phyloP scores from a whole-genome alignment of 1,284 basidiomycete species.

The Austropuccinia psidii region DNA sequence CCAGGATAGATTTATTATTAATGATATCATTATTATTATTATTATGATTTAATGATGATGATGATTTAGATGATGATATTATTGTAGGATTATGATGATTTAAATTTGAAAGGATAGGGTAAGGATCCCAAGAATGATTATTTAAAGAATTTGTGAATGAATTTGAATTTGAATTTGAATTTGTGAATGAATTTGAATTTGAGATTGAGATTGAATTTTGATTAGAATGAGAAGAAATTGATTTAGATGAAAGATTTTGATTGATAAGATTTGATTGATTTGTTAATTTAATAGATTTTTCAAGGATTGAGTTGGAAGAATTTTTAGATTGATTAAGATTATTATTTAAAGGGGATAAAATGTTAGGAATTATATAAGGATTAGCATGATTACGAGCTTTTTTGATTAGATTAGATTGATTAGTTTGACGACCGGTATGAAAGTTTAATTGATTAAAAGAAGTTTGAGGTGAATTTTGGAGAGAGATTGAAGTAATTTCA shows the following conservation, averaged over 20 bases:
- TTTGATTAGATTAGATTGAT: conserved; percentile 10
- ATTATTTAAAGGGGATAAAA: neutral
- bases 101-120: conserved; percentile 25
- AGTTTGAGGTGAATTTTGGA: conserved; percentile 18
- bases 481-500: conserved; percentile 11
- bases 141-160: conserved; percentile 20
- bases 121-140: too few relatives aligned
- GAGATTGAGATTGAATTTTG: conserved; percentile 26
- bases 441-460: neutral
- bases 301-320: too few relatives aligned
- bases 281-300: too few relatives aligned
- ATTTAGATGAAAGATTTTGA: conserved; percentile 12
- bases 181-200: neutral
- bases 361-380: conserved; percentile 9
- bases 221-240: conserved; percentile 22
- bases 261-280: conserved; percentile 24
- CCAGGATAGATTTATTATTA: conserved; percentile 4
- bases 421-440: conserved; percentile 16
- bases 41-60: neutral
- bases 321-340: neutral
- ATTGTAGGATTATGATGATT: conserved; percentile 9
- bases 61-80: neutral
- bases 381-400: conserved; percentile 23
- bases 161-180: too few relatives aligned
- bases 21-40: conserved; percentile 12